phyloP scores from a whole-genome alignment of 2,329 filamentous ascomycete genomes.

The Sphaceloma murrayae region DNA sequence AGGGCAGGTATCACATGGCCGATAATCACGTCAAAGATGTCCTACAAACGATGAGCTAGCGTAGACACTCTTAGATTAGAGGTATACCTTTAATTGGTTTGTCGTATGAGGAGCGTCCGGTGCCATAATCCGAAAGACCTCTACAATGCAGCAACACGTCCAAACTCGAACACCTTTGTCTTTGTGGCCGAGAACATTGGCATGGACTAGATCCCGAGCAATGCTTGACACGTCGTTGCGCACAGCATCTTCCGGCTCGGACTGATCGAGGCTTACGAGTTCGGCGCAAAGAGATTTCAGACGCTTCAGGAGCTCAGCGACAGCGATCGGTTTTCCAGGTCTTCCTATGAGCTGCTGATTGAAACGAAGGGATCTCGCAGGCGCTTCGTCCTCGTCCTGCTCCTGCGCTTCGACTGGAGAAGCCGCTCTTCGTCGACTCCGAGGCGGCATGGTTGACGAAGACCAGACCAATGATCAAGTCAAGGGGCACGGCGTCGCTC shows the following conservation, averaged over 20 bases:
- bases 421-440: slow-evolving; percentile 17
- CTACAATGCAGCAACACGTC: slow-evolving; percentile 79
- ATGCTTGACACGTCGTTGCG: slow-evolving; percentile 74
- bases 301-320: slow-evolving; percentile 69
- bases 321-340: slow-evolving; percentile 78
- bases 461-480: no score
- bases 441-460: slow-evolving; percentile 18
- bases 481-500: no score
- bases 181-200: slow-evolving; percentile 79
- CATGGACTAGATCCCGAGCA: slow-evolving; percentile 72
- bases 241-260: slow-evolving; percentile 74
- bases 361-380: slow-evolving; percentile 52
- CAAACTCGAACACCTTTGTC: slow-evolving; percentile 89
- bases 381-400: slow-evolving; percentile 16
- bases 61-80: slow-evolving; percentile 4
- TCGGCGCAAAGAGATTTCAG: slow-evolving; percentile 75
- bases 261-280: slow-evolving; percentile 73
- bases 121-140: slow-evolving; percentile 84
- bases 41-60: slow-evolving; percentile 42
- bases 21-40: slow-evolving; percentile 87
- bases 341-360: slow-evolving; percentile 82
- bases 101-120: slow-evolving; percentile 90
- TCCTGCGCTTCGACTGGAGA: slow-evolving; percentile 16
- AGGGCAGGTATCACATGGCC: slow-evolving; percentile 74
- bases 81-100: slow-evolving; percentile 73